Percentiles rank a stretch among this genome's conserved stretches.
phyloP scores from a whole-genome alignment of 805 yeast species.

The Candida oleophila region DNA sequence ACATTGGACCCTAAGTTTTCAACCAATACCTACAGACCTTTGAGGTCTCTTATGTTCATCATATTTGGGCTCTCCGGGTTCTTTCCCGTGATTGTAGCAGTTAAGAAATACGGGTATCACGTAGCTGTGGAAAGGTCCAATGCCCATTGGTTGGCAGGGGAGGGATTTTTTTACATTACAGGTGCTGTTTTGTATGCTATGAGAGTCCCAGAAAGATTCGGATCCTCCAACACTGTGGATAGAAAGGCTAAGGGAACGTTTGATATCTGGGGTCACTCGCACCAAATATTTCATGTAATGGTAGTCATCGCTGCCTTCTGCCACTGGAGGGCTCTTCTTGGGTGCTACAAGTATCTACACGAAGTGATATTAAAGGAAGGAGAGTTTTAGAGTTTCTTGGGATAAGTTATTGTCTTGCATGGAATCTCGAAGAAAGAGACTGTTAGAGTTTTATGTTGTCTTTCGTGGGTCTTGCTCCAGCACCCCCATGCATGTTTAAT shows the following conservation, averaged over 20 bases:
- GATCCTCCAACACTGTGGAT: background rate
- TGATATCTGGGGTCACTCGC: slow-evolving; percentile 78
- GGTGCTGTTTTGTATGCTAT: slow-evolving; percentile 82
- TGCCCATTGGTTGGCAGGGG: slow-evolving; percentile 60
- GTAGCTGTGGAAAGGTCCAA: slow-evolving; percentile 53
- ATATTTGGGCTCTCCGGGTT: slow-evolving; percentile 76
- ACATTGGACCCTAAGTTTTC: slow-evolving; percentile 68
- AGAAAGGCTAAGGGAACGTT: slow-evolving; percentile 31
- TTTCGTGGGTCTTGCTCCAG: too few relatives aligned
- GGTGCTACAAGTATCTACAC: slow-evolving; percentile 55
- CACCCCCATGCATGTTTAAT: too few relatives aligned
- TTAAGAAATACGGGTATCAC: slow-evolving; percentile 45
- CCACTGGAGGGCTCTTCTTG: slow-evolving; percentile 64
- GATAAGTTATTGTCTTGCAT: background rate
- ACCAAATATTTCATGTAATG: slow-evolving; percentile 77
- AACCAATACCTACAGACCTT: slow-evolving; percentile 69
- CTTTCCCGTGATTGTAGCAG: slow-evolving; percentile 64
- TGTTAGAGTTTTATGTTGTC: too few relatives aligned
- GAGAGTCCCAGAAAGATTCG: slow-evolving; percentile 70
- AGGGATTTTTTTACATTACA: slow-evolving; percentile 69
- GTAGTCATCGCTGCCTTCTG: slow-evolving; percentile 76
- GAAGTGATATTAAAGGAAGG: slow-evolving; percentile 4
- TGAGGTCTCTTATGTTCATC: slow-evolving; percentile 76
- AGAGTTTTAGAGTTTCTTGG: background rate
- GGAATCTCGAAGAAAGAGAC: too few relatives aligned